phyloP scores from a whole-genome alignment of 768 basidiomycete genomes.

The Mycena amicta region DNA sequence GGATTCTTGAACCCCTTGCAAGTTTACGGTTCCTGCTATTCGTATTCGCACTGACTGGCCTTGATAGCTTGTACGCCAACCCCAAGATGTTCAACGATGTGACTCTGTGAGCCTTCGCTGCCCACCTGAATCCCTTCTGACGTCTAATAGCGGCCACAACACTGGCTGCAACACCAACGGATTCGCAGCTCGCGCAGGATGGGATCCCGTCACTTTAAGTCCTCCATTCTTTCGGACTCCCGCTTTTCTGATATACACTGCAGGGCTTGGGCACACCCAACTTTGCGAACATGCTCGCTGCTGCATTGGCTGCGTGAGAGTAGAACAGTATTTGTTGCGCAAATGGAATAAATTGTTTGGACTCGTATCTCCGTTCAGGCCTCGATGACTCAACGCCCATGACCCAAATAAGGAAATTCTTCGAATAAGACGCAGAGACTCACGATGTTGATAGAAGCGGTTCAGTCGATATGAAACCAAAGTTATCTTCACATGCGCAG shows the following conservation, averaged over 20 bases:
- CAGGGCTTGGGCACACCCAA: constrained; percentile 31
- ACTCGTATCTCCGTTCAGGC: too few species aligned
- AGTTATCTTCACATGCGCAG: too few species aligned
- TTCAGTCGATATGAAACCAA: too few species aligned
- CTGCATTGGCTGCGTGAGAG: constrained; percentile 11
- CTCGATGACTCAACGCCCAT: neutral
- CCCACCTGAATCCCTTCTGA: constrained; percentile 26
- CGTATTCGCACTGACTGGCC: constrained; percentile 3
- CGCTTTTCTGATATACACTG: neutral
- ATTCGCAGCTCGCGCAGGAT: constrained; percentile 25
- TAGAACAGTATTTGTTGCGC: neutral
- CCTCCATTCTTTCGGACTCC: neutral
- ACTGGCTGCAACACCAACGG: constrained; percentile 29
- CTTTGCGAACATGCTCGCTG: constrained; percentile 18
- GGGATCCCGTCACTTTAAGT: constrained; percentile 23
- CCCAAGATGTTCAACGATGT: constrained; percentile 43
- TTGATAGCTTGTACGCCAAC: constrained; percentile 34
- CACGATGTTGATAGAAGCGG: neutral
- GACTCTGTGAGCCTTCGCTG: constrained; percentile 31
- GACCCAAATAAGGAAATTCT: neutral
- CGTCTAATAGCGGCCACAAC: constrained; percentile 23
- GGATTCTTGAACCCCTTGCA: constrained; percentile 37
- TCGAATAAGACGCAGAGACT: neutral
- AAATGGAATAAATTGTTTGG: too few species aligned
- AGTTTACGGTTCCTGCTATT: neutral